Evolutionary conservation across 1,284 basidiomycete species (phyloP).

Genomic region (Abortiporus biennis): DNA sequence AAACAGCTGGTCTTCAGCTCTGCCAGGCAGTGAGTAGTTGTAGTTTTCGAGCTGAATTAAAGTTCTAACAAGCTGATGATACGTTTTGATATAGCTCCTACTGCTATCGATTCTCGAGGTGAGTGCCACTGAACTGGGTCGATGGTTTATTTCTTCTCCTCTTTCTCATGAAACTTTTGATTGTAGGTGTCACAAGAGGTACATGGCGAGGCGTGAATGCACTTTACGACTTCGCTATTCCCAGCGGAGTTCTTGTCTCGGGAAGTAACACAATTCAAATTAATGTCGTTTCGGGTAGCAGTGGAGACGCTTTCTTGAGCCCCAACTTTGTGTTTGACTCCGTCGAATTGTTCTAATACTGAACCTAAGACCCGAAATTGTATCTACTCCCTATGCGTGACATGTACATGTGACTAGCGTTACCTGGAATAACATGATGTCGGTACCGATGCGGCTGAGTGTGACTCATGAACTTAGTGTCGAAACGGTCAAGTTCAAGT

Average conservation of each 20-base stretch:
- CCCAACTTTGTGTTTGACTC: conserved; percentile 41
- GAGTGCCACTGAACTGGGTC: neutral
- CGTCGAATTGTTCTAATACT: conserved; percentile 35
- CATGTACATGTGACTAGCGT: too few relatives aligned
- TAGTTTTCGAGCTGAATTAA: too few relatives aligned
- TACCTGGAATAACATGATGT: too few relatives aligned
- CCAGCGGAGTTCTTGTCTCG: conserved; percentile 33
- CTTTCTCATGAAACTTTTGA: neutral
- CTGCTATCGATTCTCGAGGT: conserved; percentile 32
- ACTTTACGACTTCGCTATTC: conserved; percentile 34
- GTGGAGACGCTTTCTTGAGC: conserved; percentile 35
- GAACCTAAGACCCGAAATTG: too few relatives aligned
- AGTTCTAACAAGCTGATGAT: neutral
- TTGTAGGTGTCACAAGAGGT: conserved; percentile 18
- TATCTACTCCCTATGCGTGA: too few relatives aligned
- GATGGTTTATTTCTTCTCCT: too few relatives aligned
- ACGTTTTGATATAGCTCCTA: conserved; percentile 26
- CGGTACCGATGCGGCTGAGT: too few relatives aligned
- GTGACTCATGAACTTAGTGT: too few relatives aligned
- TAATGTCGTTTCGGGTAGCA: conserved; percentile 36
- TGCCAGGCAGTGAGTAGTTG: conserved; percentile 29
- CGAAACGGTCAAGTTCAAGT: too few relatives aligned
- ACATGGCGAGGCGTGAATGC: conserved; percentile 41
- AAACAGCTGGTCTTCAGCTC: conserved; percentile 32
- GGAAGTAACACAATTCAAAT: conserved; percentile 37